Evolutionary conservation across 768 basidiomycete genomes (phyloP), one percentile per base, ranked within the genome.

Genomic region (Exidia glandulosa): DNA sequence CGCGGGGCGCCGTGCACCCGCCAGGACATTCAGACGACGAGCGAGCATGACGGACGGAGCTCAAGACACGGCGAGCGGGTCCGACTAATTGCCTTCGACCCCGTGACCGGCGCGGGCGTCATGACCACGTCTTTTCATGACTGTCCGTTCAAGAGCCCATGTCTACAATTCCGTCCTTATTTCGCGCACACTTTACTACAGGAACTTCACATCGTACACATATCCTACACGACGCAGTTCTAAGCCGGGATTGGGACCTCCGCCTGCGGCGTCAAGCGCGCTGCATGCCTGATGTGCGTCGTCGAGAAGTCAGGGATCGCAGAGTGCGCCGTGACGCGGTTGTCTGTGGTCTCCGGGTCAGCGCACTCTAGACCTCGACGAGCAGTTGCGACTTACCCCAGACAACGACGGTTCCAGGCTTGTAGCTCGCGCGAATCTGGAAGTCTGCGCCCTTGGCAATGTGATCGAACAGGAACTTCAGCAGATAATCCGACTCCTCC

Each of bases 381-480:
- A 5, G 6, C n/a, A 57, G 67, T 27, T 16, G 23, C 3, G 32
- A 59, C 59, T 75, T 58, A 61, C 78, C 79, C 81, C 83, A 83
- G 56, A 83, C 76, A 14, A 81, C 79, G 25, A 82, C 79, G 10
- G 79, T 83, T 13, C 81, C 81, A 3, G 79, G 78, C 63, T 75
- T 68, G 63, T 82, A 83, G 1, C 65, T 71, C 2, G 75, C 81
- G 55, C 81, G 73, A 32, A 81, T 71, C 25, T 79, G 77, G 70
- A 77, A 78, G 64, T 81, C 79, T 1, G 76, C 67, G 48, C 79
- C 77, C 68, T 80, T 80, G 32, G 74, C 65, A 61, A 80, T 74
- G 60, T 81, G 80, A 65, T 80, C 76, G 69, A 71, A 81, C 52
- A 81, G 72, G 75, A 82, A 81, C 50, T 77, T 78, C 63, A 82